Conservation (phyloP, 345 rosid species). For the Dimocarpus longan region DNA sequence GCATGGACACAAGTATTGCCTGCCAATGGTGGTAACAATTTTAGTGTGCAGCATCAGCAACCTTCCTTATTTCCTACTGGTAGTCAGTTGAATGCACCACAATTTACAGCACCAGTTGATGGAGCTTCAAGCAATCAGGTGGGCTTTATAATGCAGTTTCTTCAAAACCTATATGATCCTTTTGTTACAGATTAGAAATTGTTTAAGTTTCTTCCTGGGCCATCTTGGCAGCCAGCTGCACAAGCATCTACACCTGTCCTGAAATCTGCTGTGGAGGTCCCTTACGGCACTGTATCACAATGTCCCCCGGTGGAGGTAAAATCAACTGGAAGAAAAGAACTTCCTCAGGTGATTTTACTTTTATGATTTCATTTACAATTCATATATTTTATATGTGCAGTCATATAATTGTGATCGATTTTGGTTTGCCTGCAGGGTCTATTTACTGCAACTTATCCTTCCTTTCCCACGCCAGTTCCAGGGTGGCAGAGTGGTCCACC, state of each 20-base stretch:
- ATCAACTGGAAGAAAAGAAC: slow-evolving; percentile 63
- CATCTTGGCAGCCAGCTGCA: slow-evolving; percentile 52
- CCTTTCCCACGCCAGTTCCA: slow-evolving; percentile 52
- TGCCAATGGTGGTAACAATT: slow-evolving; percentile 34
- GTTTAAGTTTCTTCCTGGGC: slow-evolving; percentile 17
- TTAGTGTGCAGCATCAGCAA: slow-evolving; percentile 49
- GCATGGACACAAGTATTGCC: slow-evolving; percentile 36
- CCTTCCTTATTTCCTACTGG: slow-evolving; percentile 46
- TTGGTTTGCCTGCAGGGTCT: slow-evolving; percentile 62
- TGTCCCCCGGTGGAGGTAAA: slow-evolving; percentile 45
- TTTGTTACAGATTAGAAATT: slow-evolving; percentile 15
- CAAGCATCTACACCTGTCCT: slow-evolving; percentile 42
- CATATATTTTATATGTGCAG: slow-evolving; percentile 5
- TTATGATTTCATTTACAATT: background rate
- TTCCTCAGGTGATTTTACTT: slow-evolving; percentile 65
- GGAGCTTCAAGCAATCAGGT: slow-evolving; percentile 72
- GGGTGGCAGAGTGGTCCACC: slow-evolving; percentile 84
- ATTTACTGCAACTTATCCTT: slow-evolving; percentile 59
- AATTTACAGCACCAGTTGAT: slow-evolving; percentile 40
- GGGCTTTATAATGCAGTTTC: slow-evolving; percentile 17
- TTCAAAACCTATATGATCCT: slow-evolving; percentile 5
- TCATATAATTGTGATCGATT: background rate
- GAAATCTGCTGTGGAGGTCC: slow-evolving; percentile 32
- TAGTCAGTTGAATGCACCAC: slow-evolving; percentile 47
- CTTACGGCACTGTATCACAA: slow-evolving; percentile 39